phyloP scores from a whole-genome alignment of 2,329 filamentous ascomycete species.

The Fusarium sp. region DNA sequence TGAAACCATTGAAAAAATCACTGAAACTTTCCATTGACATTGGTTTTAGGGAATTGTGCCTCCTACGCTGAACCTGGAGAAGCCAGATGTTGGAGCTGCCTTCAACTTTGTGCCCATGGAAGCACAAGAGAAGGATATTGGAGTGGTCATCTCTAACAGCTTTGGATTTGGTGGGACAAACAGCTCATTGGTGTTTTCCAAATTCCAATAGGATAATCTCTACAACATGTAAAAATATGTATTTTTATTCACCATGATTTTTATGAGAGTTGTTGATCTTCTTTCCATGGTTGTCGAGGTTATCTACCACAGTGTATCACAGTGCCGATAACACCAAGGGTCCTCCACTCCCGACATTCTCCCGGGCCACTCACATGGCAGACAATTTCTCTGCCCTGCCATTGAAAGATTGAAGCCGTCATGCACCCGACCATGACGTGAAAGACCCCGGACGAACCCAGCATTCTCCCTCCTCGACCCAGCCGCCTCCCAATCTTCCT shows the following conservation, averaged over 20 bases:
- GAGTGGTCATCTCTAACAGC: slow-evolving; percentile 88
- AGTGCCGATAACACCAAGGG: slow-evolving; percentile 8
- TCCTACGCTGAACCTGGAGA: slow-evolving; percentile 84
- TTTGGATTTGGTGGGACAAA: slow-evolving; percentile 99
- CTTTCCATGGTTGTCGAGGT: background rate
- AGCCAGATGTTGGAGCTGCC: slow-evolving; percentile 72
- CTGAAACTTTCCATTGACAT: slow-evolving; percentile 13
- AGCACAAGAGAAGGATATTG: slow-evolving; percentile 76
- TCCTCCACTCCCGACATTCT: slow-evolving; percentile 37
- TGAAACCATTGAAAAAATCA: slow-evolving; percentile 17
- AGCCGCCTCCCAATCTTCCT: background rate
- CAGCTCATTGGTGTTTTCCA: slow-evolving; percentile 83
- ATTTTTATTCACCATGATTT: background rate
- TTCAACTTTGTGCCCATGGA: slow-evolving; percentile 86
- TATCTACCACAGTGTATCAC: slow-evolving; percentile 19
- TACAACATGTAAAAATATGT: slow-evolving; percentile 2
- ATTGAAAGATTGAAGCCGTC: slow-evolving; percentile 41
- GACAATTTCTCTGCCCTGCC: slow-evolving; percentile 33
- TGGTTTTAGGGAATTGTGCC: slow-evolving; percentile 78
- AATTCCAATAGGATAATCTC: slow-evolving; percentile 16
- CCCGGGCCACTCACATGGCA: slow-evolving; percentile 40
- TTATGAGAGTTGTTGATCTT: background rate
- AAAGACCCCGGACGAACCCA: slow-evolving; percentile 32
- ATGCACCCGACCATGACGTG: slow-evolving; percentile 46
- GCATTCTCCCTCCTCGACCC: slow-evolving; percentile 8